These are phyloP conservation scores for Ceratocystis papillata DNA, from an alignment of 2,329 filamentous ascomycete species.

Conservation along the genomic window DNA sequence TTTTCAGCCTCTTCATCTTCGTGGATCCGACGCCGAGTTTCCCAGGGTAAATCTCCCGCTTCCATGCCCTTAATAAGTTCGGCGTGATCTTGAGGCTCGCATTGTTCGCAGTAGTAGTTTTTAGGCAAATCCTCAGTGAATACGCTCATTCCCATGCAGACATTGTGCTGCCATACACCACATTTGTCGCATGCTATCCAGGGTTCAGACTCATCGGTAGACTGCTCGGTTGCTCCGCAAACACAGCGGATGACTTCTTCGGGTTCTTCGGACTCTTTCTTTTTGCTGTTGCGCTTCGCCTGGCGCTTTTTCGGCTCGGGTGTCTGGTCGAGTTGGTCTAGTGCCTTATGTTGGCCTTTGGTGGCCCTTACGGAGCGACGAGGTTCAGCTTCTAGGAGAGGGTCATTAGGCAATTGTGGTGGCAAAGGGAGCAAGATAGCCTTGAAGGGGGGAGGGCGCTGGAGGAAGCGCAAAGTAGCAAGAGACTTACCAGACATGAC, in stretches of 20 bases:
- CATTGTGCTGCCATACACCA: slow-evolving; percentile 92
- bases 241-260: slow-evolving; percentile 83
- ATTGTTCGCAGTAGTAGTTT: slow-evolving; percentile 87
- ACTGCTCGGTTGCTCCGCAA: slow-evolving; percentile 76
- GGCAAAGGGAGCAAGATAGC: neutral
- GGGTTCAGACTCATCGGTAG: slow-evolving; percentile 73
- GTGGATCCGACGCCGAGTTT: slow-evolving; percentile 52
- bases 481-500: slow-evolving; percentile 12
- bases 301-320: slow-evolving; percentile 45
- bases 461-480: neutral
- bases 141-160: slow-evolving; percentile 77
- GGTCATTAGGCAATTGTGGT: slow-evolving; percentile 28
- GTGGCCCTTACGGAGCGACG: slow-evolving; percentile 91
- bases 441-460: neutral
- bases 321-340: slow-evolving; percentile 60
- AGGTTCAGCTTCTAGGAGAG: slow-evolving; percentile 51
- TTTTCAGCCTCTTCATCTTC: slow-evolving; percentile 51
- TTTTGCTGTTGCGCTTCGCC: slow-evolving; percentile 46
- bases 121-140: slow-evolving; percentile 69
- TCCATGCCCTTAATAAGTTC: slow-evolving; percentile 67
- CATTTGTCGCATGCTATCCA: slow-evolving; percentile 97
- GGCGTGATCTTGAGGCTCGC: slow-evolving; percentile 71
- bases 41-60: slow-evolving; percentile 79
- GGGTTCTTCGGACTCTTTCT: slow-evolving; percentile 36
- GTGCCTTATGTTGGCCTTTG: slow-evolving; percentile 90